Base-by-base conservation (phyloP, 108 stramenopile species). In the Skeletonema potamos region DNA sequence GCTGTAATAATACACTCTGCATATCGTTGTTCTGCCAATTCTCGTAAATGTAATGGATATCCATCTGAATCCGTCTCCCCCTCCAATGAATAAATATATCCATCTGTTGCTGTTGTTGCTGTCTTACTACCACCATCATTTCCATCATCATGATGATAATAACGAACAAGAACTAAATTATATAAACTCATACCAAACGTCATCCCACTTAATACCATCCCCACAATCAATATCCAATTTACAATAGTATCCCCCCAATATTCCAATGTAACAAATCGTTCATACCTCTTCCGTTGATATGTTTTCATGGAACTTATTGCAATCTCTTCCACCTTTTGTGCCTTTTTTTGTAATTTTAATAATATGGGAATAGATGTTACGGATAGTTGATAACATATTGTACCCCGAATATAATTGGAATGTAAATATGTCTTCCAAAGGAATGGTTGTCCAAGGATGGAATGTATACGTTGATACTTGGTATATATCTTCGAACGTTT, bases 1-100 rank as follows among this genome's bases (percentile, higher is more conserved):
- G 77, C 77, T 33, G 71, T 59, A 0, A 29, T 12, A 18, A 78
- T 48, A 71, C 77, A 78, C 57, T 28, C 57, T 17, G 64, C 70
- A 62, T 78, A 78, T 27, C 59, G 58, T 30, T 70, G 69, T 32
- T 78, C 77, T 2, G 77, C 77, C 46, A 54, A 39, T 15, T 70
- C 44, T 36, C 64, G 18, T 20, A 64, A 27, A 22, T 58, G 43
- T 2, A 54, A 29, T n/a, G 69, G 77, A 66, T 78, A 78, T 54
- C 70, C 69, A 64, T 78, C 69, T 15, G 5, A 22, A 29, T 78
- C 77, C 3, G 43, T 65, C 13, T 69, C 68, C 41, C 77, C 77
- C 22, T 78, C 77, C 13, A 78, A 18, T 9, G 77, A 78, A 54
- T 78, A 70, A 66, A 78, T 78, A 30, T 59, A 63, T 34, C 77